Percentiles rank a stretch among this genome's conserved stretches.
Conservation (phyloP, 805 yeast species). For the Danielozyma ontarioensis region DNA sequence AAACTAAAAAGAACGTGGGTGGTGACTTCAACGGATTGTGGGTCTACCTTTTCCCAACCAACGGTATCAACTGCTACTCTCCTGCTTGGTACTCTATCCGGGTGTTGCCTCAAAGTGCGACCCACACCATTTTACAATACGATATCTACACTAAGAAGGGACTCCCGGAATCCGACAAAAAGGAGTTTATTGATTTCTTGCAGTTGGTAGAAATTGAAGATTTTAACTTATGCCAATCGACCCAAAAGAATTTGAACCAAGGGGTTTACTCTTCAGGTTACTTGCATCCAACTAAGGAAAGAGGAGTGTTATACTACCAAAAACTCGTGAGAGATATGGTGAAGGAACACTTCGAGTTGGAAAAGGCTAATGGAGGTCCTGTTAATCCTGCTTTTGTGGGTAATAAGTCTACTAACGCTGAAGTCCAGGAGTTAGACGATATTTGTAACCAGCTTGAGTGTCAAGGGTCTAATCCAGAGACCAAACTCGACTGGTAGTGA, state of each 20-base stretch:
- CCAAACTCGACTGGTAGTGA: constrained; percentile 5
- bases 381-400: constrained; percentile 51
- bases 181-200: constrained; percentile 59
- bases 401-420: constrained; percentile 33
- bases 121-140: constrained; percentile 53
- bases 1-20: constrained; percentile 46
- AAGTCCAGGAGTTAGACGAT: constrained; percentile 43
- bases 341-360: constrained; percentile 45
- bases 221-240: constrained; percentile 52
- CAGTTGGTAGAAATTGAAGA: constrained; percentile 61
- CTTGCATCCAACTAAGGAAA: constrained; percentile 55
- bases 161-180: constrained; percentile 44
- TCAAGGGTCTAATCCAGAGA: constrained; percentile 34
- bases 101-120: constrained; percentile 50
- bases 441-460: constrained; percentile 50
- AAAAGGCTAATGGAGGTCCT: constrained; percentile 39
- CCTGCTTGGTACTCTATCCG: constrained; percentile 65
- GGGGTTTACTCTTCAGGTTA: constrained; percentile 56
- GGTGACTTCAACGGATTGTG: constrained; percentile 60
- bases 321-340: constrained; percentile 53
- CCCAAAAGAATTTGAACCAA: constrained; percentile 58
- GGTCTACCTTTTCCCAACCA: constrained; percentile 57
- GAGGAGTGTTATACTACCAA: constrained; percentile 56
- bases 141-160: constrained; percentile 62
- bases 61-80: constrained; percentile 59